Evolutionary conservation across 2,329 filamentous ascomycete species (phyloP).

Genomic region (Exophiala lecanii-corni): DNA sequence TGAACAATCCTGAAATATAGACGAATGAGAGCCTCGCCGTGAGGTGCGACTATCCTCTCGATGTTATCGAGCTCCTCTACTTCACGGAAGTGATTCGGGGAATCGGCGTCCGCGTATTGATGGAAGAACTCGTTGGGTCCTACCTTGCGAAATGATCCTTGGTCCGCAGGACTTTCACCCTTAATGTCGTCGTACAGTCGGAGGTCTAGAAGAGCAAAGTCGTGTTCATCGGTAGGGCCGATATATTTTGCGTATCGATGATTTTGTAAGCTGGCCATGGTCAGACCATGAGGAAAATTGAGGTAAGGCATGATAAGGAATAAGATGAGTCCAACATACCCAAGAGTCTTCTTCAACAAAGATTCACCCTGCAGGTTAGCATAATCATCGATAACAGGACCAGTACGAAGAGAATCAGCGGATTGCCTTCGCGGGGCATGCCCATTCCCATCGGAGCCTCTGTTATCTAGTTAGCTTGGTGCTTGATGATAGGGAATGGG

Average conservation of each 20-base stretch:
- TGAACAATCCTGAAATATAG: slow-evolving; percentile 79
- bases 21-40: slow-evolving; percentile 72
- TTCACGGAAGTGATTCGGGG: slow-evolving; percentile 24
- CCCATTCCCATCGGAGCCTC: slow-evolving; percentile 22
- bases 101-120: slow-evolving; percentile 26
- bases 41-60: slow-evolving; percentile 68
- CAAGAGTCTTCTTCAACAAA: slow-evolving; percentile 25
- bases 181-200: slow-evolving; percentile 26
- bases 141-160: slow-evolving; percentile 27
- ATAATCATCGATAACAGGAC: slow-evolving; percentile 21
- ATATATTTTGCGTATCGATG: slow-evolving; percentile 28
- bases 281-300: slow-evolving; percentile 16
- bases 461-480: slow-evolving; percentile 24
- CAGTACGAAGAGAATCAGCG: slow-evolving; percentile 18
- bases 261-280: slow-evolving; percentile 26
- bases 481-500: slow-evolving; percentile 18
- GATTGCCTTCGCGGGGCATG: slow-evolving; percentile 22
- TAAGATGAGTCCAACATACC: slow-evolving; percentile 17
- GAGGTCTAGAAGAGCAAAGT: slow-evolving; percentile 26
- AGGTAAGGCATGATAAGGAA: slow-evolving; percentile 14
- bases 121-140: slow-evolving; percentile 26
- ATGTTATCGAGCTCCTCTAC: slow-evolving; percentile 37
- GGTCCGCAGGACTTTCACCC: slow-evolving; percentile 23
- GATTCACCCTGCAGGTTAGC: slow-evolving; percentile 22
- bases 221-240: slow-evolving; percentile 28